Evolutionary conservation across 2,329 filamentous ascomycete species (phyloP), one percentile per base, ranked within the genome.

Genomic region (Metarhizium sp.): DNA sequence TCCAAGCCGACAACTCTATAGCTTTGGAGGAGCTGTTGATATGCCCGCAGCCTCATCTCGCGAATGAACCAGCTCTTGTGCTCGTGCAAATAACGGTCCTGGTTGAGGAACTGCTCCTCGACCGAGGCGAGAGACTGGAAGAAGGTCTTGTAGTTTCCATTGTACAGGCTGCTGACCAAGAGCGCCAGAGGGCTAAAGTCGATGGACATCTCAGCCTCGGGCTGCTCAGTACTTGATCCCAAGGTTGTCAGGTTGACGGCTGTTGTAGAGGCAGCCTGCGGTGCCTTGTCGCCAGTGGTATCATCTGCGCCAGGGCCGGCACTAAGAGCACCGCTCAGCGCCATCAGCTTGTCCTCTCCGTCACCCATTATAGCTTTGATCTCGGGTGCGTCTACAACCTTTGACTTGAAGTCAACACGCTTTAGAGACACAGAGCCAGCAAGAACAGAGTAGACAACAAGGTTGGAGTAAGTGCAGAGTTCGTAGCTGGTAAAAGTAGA

Each of bases 401-500:
- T 97, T 61, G 89, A 89, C 79, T 99, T 99, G 82, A 99, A 99
- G 72, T 99, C 94, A 38, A 96, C 90, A 51, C 94, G 88, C 78
- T 96, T 96, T 55, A 99, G 82, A 49, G 92, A 94, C 29, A 97
- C 87, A 6, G 92, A 95, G 57, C 94, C 94, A 40, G 94, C 91
- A 38, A 99, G 85, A 25, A 97, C 92, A 1, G 94, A 91, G 76
- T 97, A 99, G 56, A 96, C 86, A 52, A 99, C 94, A 29, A 99
- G 83, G 58, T 84, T 88, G 57, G 91, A 96, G 78, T 99, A 99
- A 62, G 87, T 92, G 84, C 94, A 99, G 51, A 99, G 84, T 73
- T 99, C 94, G 76, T 96, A 96, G 71, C 91, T 96, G 59, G 94
- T 99, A 72, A 99, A 99, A 25, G 94, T 99, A 32, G 92, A 96